These are phyloP conservation scores for Solanum clarkiae DNA, from an alignment of 257 asterid species.

Conservation along the genomic window DNA sequence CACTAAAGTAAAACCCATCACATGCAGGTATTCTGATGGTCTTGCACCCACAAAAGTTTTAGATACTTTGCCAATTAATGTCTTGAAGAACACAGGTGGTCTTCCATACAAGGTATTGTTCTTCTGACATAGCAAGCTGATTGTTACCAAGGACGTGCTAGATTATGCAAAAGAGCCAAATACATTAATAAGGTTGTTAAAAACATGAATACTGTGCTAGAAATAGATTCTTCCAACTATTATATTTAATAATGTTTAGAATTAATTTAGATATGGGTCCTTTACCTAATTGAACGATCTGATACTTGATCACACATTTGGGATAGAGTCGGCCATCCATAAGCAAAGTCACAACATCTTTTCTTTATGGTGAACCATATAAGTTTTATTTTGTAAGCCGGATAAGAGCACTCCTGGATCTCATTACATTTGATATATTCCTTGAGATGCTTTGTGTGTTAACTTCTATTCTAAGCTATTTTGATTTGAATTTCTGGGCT, in stretches of 20 bases:
- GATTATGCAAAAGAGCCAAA: not conserved
- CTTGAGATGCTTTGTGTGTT: not conserved
- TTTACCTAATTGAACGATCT: not conserved
- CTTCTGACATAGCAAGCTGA: not conserved
- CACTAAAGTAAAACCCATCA: not conserved
- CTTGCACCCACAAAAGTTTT: slow-evolving; percentile 25
- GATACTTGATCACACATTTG: not conserved
- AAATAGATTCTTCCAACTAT: not conserved
- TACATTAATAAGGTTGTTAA: not conserved
- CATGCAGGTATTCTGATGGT: slow-evolving; percentile 22
- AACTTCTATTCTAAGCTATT: not conserved
- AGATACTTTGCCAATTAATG: slow-evolving; percentile 18
- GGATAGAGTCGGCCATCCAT: not conserved
- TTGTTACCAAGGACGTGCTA: not conserved
- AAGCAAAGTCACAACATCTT: not conserved
- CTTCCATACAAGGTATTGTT: slow-evolving; percentile 21
- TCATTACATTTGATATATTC: not conserved
- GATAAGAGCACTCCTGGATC: not conserved
- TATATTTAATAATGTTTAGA: not conserved
- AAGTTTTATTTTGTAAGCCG: not conserved
- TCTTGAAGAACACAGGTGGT: slow-evolving; percentile 19
- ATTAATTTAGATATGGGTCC: not conserved
- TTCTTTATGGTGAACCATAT: not conserved
- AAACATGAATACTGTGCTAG: not conserved
- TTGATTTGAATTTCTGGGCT: not conserved